Evolutionary conservation across 345 rosid species (phyloP).

Genomic region (Lumnitzera littorea): DNA sequence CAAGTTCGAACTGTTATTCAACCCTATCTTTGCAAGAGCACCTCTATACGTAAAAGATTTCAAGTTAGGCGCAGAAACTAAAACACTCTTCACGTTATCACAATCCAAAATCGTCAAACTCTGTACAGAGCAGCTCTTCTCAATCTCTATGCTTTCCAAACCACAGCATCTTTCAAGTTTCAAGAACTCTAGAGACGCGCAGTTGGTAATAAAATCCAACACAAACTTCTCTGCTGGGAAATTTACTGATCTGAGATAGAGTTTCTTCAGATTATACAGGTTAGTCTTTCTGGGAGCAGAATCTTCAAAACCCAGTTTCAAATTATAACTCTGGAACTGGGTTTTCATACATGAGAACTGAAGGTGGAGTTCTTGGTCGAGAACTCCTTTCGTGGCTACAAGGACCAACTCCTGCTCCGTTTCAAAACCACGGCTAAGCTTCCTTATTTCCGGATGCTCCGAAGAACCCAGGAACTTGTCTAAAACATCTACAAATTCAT

Average conservation of each 20-base stretch:
- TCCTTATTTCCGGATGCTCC: constrained; percentile 5
- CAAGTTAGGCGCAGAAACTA: constrained; percentile 5
- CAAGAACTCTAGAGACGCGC: constrained; percentile 8
- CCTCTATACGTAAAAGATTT: constrained; percentile 9
- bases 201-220: constrained; percentile 6
- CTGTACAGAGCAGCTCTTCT: constrained; percentile 5
- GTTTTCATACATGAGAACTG: constrained; percentile 1
- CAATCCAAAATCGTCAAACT: constrained; percentile 9
- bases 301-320: not conserved
- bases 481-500: not conserved
- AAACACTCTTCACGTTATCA: not conserved
- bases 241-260: constrained; percentile 9
- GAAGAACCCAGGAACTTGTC: constrained; percentile 1
- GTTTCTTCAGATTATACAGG: constrained; percentile 4
- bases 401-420: constrained; percentile 1
- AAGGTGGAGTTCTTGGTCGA: constrained; percentile 11
- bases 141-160: constrained; percentile 6
- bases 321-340: not conserved
- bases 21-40: constrained; percentile 4
- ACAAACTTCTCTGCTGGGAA: not conserved
- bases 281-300: not conserved
- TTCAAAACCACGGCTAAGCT: not conserved
- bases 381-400: constrained; percentile 14
- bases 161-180: constrained; percentile 13
- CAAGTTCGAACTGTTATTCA: constrained; percentile 6